Evolutionary conservation across 768 basidiomycete species (phyloP).

Genomic region (Rossbeevera mucosa): DNA sequence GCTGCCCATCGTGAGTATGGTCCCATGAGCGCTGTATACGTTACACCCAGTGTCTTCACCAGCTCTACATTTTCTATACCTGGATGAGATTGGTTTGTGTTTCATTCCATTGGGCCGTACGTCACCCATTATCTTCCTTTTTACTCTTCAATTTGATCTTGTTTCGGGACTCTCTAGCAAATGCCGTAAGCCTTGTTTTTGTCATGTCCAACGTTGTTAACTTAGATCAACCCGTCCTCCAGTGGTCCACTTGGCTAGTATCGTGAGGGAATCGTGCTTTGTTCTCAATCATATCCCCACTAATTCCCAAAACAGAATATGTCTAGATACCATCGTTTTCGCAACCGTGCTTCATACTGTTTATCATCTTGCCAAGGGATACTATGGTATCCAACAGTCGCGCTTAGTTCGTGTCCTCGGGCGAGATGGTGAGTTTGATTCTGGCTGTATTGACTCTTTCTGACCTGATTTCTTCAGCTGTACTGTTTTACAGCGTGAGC

Average conservation of each 20-base stretch:
- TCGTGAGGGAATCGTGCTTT: conserved; percentile 5
- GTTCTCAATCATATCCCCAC: neutral
- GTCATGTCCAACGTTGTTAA: neutral
- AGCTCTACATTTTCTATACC: conserved; percentile 8
- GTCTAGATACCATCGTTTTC: conserved; percentile 13
- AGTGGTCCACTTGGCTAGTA: conserved; percentile 13
- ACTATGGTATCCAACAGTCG: neutral
- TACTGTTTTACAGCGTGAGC: conserved; percentile 16
- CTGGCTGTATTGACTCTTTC: neutral
- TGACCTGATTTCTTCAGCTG: conserved; percentile 7
- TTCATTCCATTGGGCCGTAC: conserved; percentile 1
- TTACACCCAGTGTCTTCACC: neutral
- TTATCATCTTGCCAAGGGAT: neutral
- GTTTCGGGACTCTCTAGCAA: neutral
- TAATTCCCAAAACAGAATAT: conserved; percentile 8
- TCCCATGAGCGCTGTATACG: neutral
- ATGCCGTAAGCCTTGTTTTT: conserved; percentile 6
- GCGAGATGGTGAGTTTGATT: conserved; percentile 22
- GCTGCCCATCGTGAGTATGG: neutral
- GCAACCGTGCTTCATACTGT: conserved; percentile 5
- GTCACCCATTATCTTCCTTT: neutral
- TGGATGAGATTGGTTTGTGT: conserved; percentile 14
- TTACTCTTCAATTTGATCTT: neutral
- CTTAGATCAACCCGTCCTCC: neutral
- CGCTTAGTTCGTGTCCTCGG: conserved; percentile 13